Percentiles rank a stretch among this genome's conserved stretches.
These are phyloP conservation scores for Wallacemonas sp. DNA, from an alignment of 208 protist genomes.

Conservation along the genomic window DNA sequence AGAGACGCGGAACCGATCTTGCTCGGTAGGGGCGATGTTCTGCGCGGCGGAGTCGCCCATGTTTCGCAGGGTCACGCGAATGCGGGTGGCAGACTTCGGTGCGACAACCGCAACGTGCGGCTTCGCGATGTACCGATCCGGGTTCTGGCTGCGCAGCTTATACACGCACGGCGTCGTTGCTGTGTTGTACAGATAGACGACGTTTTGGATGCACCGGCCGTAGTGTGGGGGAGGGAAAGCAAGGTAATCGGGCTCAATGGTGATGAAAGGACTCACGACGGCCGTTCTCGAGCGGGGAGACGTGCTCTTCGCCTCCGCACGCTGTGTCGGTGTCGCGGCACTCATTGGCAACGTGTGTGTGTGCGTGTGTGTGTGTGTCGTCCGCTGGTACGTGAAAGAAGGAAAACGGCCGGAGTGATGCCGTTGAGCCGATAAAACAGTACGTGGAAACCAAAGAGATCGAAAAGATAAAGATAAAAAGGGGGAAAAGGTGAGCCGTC, in stretches of 20 bases:
- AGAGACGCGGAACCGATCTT: slow-evolving; percentile 50
- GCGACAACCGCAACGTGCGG: slow-evolving; percentile 51
- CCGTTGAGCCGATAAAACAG: not conserved
- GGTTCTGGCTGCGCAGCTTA: slow-evolving; percentile 64
- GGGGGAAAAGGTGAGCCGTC: not conserved
- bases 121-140: slow-evolving; percentile 65
- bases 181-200: slow-evolving; percentile 64
- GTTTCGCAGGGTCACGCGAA: slow-evolving; percentile 55
- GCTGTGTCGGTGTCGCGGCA: not conserved
- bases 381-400: not conserved
- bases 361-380: slow-evolving; percentile 11
- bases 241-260: slow-evolving; percentile 54
- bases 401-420: not conserved
- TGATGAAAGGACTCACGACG: slow-evolving; percentile 28
- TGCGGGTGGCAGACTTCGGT: slow-evolving; percentile 41
- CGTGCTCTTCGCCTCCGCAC: not conserved
- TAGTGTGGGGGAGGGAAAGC: slow-evolving; percentile 68
- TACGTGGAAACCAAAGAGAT: not conserved
- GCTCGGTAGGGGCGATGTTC: slow-evolving; percentile 28
- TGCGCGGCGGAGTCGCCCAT: slow-evolving; percentile 22
- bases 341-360: not conserved
- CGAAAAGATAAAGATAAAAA: slow-evolving; percentile 5
- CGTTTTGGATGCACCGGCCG: slow-evolving; percentile 64
- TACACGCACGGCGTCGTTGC: slow-evolving; percentile 46
- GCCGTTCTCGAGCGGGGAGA: slow-evolving; percentile 4